Base-by-base conservation (phyloP, 2,329 filamentous ascomycete genomes). In the Colletotrichum higginsianum region DNA sequence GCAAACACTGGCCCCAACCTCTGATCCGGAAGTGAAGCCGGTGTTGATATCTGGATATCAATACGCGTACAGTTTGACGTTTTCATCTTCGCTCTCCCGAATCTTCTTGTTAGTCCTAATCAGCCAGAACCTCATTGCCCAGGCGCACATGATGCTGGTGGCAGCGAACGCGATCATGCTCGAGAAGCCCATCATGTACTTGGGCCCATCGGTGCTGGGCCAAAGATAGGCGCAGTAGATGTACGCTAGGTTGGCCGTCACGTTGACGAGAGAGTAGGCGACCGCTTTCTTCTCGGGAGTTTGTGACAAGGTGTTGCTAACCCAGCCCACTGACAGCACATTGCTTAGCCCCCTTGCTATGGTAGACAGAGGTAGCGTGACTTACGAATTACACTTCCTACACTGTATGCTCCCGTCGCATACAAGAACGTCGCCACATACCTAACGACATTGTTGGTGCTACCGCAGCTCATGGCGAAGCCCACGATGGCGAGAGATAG, bases 241-340 rank as follows among this genome's bases (percentile, higher is more conserved):
- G 71, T 88, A 85, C 0, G 87, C 85, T 2, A 89, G 77, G 65
- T 89, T 89, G 4, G 86, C 87, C 74, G 88, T 80, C 0, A 86
- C 86, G 75, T 89, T 89, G 61, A 89, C 84, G 9, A 89, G 77
- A 0, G 87, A 88, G 3, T 94, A 80, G 0, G 91, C 92, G 0
- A 91, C 83, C 1, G 84, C 84, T 68, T 91, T 89, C 82, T 94
- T 94, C 4, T 92, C 90, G 0, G 92, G 91, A 4, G 93, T 93
- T n/a, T 92, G 87, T 0, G 92, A 92, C 62, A 96, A 86, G 1
- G 91, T 92, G 78, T 93, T 94, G 57, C 88, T 90, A 74, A 95
- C 94, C 93, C 93, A 96, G 2, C 91, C 88, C 4, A 94, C 42
- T 46, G 5, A 18, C 5, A 30, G 26, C 6, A 46, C 15, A 46